Base-by-base conservation (phyloP, 164 flowering plant species). In the Paratinospora sagittata region DNA sequence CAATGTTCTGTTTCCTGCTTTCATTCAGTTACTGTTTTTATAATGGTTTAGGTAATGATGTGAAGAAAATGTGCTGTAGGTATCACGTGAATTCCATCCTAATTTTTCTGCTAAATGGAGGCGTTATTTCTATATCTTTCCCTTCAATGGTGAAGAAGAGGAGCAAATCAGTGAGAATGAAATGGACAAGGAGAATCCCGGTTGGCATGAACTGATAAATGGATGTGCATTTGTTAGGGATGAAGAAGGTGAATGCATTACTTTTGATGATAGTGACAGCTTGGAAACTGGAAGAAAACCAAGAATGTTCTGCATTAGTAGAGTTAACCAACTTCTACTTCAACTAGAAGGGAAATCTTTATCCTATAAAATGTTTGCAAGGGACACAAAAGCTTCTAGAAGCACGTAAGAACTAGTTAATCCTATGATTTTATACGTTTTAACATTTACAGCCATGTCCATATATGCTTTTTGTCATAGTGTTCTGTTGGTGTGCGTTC, bases 51-150 rank as follows among this genome's bases (percentile, higher is more conserved):
- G 58, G n/a, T 52, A 52, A 52, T 52, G 58, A 17, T 11, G 16
- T 19, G 16, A 3, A 14, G 58, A 17, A 39, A 63, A 67, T 70
- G 43, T 30, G 27, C 61, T 82, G 70, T 71, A 91, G 98, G 95
- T 91, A 21, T 84, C 97, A 49, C 91, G 99, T 27, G 82, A 55
- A 27, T 95, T 95, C 74, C 99, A 95, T 86, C 99, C 99, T 16
- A 95, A 95, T 78, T 95, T 95, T 75, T 89, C 89, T 74, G 97
- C 99, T 36, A 86, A 87, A 73, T 95, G 97, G 97, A 91, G 98
- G 78, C 94, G 82, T 30, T 95, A 95, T 78, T 76, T 95, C 37
- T 95, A 95, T 81, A 86, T 91, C 36, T 90, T 92, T 30, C 99
- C 99, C 37, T 72, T 90, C 1, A 72, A 66, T 75, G 84, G 78